Evolutionary conservation across 768 basidiomycete species (phyloP), one percentile per base, ranked within the genome.

Genomic region (Boletus tylopilopsis): DNA sequence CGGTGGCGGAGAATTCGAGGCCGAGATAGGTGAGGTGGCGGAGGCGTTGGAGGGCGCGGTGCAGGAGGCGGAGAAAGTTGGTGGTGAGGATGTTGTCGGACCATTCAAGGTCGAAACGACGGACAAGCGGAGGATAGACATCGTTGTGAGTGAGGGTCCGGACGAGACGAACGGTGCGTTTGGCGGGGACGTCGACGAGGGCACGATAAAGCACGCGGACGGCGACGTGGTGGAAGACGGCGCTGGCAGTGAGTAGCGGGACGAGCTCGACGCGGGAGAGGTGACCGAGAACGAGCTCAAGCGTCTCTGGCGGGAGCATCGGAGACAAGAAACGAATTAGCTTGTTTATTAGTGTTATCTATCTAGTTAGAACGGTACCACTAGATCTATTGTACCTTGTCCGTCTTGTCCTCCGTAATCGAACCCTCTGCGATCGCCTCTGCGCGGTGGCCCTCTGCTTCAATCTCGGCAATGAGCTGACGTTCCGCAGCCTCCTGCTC

Each of bases 381-480:
- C n/a, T n/a, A n/a, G n/a, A n/a, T 43, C 47, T 61, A 68, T 37
- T 67, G 65, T 3, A 62, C 63, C 39, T 69, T 67, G 49, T 47
- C 50, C 11, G 53, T 51, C 59, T 67, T 67, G 3, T 29, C 30
- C 5, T 36, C 32, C 10, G n/a, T 3, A 6, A 45, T 2, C 53
- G 61, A 73, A 64, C 51, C 68, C 47, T 69, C 69, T 0, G 75
- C 80, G 38, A 76, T 74, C 1, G 81, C 79, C 68, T 90, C 90
- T 6, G 86, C 85, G 38, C 71, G 75, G 13, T 80, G 64, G 21
- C 90, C 90, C 66, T 90, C 89, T 13, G 75, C 74, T 68, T 90
- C 88, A 10, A 86, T 78, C 70, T 90, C 82, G 0, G 69, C 82
- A 58, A 85, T 71, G 42, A 90, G 67, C 57, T 78, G 75, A 58